phyloP scores from a whole-genome alignment of 352 stramenopile genomes.

The Pythium sukuiense region DNA sequence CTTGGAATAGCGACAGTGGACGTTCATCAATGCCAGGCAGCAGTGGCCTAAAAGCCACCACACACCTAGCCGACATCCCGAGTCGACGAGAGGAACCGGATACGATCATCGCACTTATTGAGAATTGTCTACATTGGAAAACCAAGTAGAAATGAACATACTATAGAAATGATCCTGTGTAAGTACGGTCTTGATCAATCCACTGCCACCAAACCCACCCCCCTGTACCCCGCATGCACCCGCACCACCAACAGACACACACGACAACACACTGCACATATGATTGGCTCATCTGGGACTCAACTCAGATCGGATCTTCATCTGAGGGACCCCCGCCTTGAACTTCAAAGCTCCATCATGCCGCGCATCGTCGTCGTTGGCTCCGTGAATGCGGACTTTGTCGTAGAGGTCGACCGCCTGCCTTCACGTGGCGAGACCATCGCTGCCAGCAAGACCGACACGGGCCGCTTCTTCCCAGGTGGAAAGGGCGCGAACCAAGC shows the following conservation, averaged over 20 bases:
- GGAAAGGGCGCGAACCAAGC: conserved; percentile 85
- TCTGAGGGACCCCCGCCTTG: neutral
- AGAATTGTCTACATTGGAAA: conserved; percentile 18
- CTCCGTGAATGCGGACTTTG: conserved; percentile 81
- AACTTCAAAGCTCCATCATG: conserved; percentile 25
- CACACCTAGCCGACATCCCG: neutral
- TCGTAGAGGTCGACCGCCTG: conserved; percentile 70
- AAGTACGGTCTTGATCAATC: conserved; percentile 6
- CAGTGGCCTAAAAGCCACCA: neutral
- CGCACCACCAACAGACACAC: neutral
- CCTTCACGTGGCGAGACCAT: conserved; percentile 71
- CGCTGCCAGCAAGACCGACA: conserved; percentile 49
- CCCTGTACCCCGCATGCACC: neutral
- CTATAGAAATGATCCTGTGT: conserved; percentile 22
- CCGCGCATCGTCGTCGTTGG: conserved; percentile 68
- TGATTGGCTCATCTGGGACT: neutral
- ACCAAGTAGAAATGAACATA: conserved; percentile 20
- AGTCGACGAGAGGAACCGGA: conserved; percentile 3
- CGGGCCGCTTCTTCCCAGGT: conserved; percentile 63
- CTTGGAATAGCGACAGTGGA: conserved; percentile 11
- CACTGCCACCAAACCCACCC: neutral
- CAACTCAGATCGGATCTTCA: neutral
- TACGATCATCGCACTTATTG: conserved; percentile 3
- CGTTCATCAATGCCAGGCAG: conserved; percentile 5
- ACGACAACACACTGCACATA: neutral